These are phyloP conservation scores for Quercus parvula DNA, from an alignment of 306 rosid species.

Conservation along the genomic window DNA sequence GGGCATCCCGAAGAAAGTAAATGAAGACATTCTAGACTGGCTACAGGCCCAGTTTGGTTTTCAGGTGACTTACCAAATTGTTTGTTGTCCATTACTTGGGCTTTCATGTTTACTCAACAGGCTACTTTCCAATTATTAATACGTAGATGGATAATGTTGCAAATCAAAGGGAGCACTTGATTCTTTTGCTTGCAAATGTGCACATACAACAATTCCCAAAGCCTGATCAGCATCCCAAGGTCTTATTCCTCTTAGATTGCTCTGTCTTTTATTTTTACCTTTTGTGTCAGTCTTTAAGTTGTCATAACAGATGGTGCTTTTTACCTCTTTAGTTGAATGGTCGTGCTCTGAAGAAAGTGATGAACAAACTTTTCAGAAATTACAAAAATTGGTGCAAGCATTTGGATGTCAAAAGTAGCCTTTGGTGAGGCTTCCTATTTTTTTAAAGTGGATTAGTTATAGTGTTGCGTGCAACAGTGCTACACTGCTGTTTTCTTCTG, in stretches of 20 bases:
- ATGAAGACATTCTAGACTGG: conserved; percentile 91
- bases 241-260: conserved; percentile 26
- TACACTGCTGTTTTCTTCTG: background rate
- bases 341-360: conserved; percentile 68
- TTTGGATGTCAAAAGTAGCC: conserved; percentile 95
- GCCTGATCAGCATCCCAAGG: conserved; percentile 78
- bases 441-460: conserved; percentile 8
- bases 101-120: conserved; percentile 8
- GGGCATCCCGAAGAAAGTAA: conserved; percentile 46
- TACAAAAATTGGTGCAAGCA: conserved; percentile 94
- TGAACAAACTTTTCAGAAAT: conserved; percentile 90
- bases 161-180: conserved; percentile 97
- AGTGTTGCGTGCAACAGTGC: too few species aligned
- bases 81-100: conserved; percentile 13
- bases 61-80: conserved; percentile 55
- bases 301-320: conserved; percentile 10
- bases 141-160: conserved; percentile 83
- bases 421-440: conserved; percentile 60
- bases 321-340: conserved; percentile 68
- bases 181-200: conserved; percentile 89
- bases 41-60: conserved; percentile 91
- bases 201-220: conserved; percentile 64
- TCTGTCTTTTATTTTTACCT: conserved; percentile 5
- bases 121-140: conserved; percentile 24
- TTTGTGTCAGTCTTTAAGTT: conserved; percentile 5